A percentile compares a stretch with the other conserved stretches of the same genome.
Evolutionary conservation across 1,284 basidiomycete genomes (phyloP).

Genomic region (Earliella scabrosa): DNA sequence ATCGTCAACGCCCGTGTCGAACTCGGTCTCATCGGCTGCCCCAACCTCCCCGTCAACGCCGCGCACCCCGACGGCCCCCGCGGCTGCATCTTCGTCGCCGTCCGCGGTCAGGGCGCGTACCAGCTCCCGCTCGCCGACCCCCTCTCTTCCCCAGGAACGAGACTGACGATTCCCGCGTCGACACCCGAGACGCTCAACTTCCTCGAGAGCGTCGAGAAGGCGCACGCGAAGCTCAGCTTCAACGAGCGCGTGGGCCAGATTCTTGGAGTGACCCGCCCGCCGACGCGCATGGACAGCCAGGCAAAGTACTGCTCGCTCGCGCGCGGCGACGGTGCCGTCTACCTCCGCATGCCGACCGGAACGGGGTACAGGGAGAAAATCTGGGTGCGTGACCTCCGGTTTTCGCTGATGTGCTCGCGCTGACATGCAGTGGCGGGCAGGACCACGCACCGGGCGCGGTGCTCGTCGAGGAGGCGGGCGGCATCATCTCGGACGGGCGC

Average conservation of each 20-base stretch:
- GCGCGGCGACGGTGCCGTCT: constrained; percentile 88
- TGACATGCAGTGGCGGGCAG: constrained; percentile 38
- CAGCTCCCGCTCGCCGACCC: constrained; percentile 53
- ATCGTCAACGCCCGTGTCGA: constrained; percentile 86
- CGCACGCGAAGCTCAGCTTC: constrained; percentile 88
- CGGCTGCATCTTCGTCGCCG: constrained; percentile 86
- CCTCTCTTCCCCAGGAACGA: constrained; percentile 39
- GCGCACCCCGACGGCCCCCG: constrained; percentile 61
- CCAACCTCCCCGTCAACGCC: constrained; percentile 81
- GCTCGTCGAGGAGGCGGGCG: constrained; percentile 90
- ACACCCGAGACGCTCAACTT: constrained; percentile 62
- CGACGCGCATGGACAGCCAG: constrained; percentile 96
- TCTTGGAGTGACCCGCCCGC: constrained; percentile 67
- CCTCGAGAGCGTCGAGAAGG: constrained; percentile 94
- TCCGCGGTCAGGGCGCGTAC: constrained; percentile 81
- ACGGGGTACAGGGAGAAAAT: constrained; percentile 35
- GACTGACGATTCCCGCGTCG: constrained; percentile 52
- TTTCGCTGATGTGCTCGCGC: background rate
- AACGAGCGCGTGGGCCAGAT: constrained; percentile 77
- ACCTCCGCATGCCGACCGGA: constrained; percentile 90
- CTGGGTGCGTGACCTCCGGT: constrained; percentile 56
- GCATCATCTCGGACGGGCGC: constrained; percentile 82
- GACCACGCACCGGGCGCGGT: constrained; percentile 93
- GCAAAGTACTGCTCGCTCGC: constrained; percentile 94
- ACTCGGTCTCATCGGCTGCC: constrained; percentile 94